These are phyloP conservation scores for Salvia splendens DNA, from an alignment of 257 asterid genomes.

Conservation along the genomic window DNA sequence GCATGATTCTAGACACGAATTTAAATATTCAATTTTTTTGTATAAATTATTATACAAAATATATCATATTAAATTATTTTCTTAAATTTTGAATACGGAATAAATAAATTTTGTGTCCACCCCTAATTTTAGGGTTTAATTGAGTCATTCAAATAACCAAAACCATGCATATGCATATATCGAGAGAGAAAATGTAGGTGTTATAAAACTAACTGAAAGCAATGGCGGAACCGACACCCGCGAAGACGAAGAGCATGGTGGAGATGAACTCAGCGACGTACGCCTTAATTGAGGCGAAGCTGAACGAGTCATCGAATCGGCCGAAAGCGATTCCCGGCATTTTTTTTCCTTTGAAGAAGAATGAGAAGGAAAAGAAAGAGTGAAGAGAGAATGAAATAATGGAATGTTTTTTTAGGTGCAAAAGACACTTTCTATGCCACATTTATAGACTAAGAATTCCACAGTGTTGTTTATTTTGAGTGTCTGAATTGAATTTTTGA, in stretches of 20 bases:
- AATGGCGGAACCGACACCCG: slow-evolving; percentile 97
- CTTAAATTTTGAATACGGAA: too few relatives aligned
- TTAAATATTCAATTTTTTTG: not conserved
- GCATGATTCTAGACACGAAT: not conserved
- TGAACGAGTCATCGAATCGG: slow-evolving; percentile 69
- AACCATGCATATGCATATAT: too few relatives aligned
- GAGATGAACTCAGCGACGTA: slow-evolving; percentile 95
- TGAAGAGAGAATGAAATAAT: not conserved
- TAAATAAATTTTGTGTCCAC: too few relatives aligned
- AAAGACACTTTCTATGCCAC: slow-evolving; percentile 29
- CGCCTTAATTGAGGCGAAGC: slow-evolving; percentile 66
- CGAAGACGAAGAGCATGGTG: slow-evolving; percentile 89
- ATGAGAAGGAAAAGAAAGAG: not conserved
- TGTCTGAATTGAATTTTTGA: too few relatives aligned
- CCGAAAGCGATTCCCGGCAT: slow-evolving; percentile 86
- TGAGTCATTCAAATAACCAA: too few relatives aligned
- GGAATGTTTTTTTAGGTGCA: slow-evolving; percentile 23
- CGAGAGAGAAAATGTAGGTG: too few relatives aligned
- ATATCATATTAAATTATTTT: too few relatives aligned
- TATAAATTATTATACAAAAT: too few relatives aligned
- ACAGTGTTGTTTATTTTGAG: not conserved
- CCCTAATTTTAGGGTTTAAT: too few relatives aligned
- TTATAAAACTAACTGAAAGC: slow-evolving; percentile 43
- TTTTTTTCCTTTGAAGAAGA: slow-evolving; percentile 2
- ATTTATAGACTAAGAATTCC: slow-evolving; percentile 42